Base-by-base conservation (phyloP, 1,139 yeast species). In the Entelexis paramagnoliae region DNA sequence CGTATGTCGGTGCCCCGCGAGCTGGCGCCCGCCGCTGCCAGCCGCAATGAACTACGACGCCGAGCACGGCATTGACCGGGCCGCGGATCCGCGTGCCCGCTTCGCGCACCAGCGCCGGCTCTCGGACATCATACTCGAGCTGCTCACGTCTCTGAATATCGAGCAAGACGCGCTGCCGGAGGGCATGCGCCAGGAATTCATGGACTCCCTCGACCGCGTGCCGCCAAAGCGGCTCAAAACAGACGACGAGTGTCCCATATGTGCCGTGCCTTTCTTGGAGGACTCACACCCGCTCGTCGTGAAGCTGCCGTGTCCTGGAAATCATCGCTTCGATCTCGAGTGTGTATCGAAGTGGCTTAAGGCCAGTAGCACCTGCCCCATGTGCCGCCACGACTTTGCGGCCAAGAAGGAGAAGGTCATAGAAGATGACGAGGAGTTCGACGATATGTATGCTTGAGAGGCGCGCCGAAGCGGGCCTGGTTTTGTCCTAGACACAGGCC, bases 301-400 rank as follows among this genome's bases (percentile, higher is more conserved):
- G 17, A 71, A 76, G 59, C 72, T 89, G 34, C 95, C 96, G 0
- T 91, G 96, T 64, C 74, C 76, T 46, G 64, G 70, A 4, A 76
- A 73, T 46, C 97, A 89, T 66, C 74, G 74, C 38, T 89, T 85
- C 66, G 97, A 89, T 64, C 71, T 88, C 59, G 96, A 89, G 60
- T 89, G 97, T 65, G 80, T 89, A 40, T 83, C 83, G 0, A 93
- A 95, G 0, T 89, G 97, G 97, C 70, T 89, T 49, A 78, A 79
- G 58, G 71, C 80, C 55, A 83, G 85, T 62, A 73, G 81, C 1
- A 87, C 95, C 0, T 89, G 97, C 64, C 97, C 97, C 0, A 68
- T 89, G 63, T 89, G 97, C 64, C 72, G 97, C 58, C 79, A 77
- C 56, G 82, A 87, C 61, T 78, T 89, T 26, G 66, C 76, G 46